phyloP scores from a whole-genome alignment of 441 rosid genomes.

The Pelargonium fulgidum region DNA sequence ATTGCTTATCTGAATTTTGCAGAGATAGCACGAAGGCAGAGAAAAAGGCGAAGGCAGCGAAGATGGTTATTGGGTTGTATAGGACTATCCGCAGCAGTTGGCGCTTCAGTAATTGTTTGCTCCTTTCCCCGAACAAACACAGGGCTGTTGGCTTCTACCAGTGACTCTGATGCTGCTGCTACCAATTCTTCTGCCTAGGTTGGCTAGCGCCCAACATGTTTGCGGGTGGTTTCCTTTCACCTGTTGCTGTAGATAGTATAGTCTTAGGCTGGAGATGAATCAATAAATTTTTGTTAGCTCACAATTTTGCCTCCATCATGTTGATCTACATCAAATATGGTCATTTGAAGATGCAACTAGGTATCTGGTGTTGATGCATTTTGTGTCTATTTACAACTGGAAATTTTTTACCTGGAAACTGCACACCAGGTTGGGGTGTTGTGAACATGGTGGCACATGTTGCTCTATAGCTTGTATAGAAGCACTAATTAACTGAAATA shows the following conservation, averaged over 20 bases:
- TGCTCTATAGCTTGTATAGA: too few relatives aligned
- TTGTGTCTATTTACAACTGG: too few relatives aligned
- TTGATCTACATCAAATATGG: too few relatives aligned
- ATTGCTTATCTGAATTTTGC: not conserved
- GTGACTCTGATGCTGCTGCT: not conserved
- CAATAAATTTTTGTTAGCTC: too few relatives aligned
- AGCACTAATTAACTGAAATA: too few relatives aligned
- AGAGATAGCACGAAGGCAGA: slow-evolving; percentile 2
- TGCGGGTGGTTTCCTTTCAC: too few relatives aligned
- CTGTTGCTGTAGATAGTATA: not conserved
- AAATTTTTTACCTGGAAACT: too few relatives aligned
- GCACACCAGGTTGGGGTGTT: too few relatives aligned
- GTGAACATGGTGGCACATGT: too few relatives aligned
- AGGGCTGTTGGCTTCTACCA: not conserved
- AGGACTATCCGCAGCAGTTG: not conserved
- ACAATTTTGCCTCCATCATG: too few relatives aligned
- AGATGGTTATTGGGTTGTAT: slow-evolving; percentile 1
- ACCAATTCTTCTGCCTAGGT: not conserved
- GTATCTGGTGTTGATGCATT: too few relatives aligned
- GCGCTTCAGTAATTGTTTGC: not conserved
- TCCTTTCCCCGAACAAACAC: not conserved
- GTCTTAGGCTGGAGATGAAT: not conserved
- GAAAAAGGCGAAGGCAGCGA: not conserved
- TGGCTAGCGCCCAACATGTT: not conserved
- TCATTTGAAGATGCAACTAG: too few relatives aligned